Conservation (phyloP, 192 early-diverging fungal genomes). For the Coemansia sp. region DNA sequence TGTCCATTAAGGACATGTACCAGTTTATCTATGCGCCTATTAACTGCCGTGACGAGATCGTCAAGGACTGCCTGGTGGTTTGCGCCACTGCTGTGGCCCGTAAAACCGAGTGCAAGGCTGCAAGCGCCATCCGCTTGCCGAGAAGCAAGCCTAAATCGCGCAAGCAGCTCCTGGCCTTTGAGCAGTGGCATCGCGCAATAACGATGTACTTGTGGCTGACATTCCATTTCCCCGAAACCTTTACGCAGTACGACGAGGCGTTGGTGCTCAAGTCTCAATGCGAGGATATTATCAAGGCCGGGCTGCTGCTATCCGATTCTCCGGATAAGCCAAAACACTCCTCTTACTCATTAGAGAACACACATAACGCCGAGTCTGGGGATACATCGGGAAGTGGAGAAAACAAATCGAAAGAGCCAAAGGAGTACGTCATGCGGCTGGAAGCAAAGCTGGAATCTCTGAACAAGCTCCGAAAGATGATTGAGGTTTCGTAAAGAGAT, state of each 20-base stretch:
- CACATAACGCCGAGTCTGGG: background rate
- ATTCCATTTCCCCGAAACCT: constrained; percentile 65
- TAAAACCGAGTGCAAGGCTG: constrained; percentile 49
- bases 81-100: constrained; percentile 40
- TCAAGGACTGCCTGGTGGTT: constrained; percentile 20
- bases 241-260: constrained; percentile 59
- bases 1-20: constrained; percentile 73
- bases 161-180: constrained; percentile 60
- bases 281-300: constrained; percentile 57
- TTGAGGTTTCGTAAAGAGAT: background rate
- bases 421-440: background rate
- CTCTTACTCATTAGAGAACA: background rate
- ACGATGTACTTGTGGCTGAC: constrained; percentile 91
- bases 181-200: constrained; percentile 75
- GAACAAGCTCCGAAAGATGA: background rate
- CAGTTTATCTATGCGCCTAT: constrained; percentile 71
- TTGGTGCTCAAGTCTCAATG: constrained; percentile 56
- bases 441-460: background rate
- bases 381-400: background rate
- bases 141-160: constrained; percentile 15
- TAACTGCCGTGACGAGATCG: constrained; percentile 44
- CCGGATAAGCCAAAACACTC: background rate
- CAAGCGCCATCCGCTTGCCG: constrained; percentile 61
- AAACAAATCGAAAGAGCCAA: background rate
- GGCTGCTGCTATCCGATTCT: constrained; percentile 23